Evolutionary conservation across 2,329 filamentous ascomycete genomes (phyloP).

Genomic region (Zasmidium cellare): DNA sequence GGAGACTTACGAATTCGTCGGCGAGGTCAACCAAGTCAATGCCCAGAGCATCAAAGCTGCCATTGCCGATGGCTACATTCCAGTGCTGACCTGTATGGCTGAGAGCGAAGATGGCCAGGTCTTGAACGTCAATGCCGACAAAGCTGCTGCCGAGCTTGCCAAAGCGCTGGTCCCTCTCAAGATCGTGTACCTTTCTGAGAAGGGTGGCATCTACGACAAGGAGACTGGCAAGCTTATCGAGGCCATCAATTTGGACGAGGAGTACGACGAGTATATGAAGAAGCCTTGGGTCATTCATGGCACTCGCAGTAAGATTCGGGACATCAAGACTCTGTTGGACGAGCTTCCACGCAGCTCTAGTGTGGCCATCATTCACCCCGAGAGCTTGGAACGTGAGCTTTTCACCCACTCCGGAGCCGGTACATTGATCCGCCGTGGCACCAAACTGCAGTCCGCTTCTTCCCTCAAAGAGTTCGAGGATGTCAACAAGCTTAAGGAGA

Average conservation of each 20-base stretch:
- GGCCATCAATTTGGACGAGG: slow-evolving; percentile 94
- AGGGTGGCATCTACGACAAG: slow-evolving; percentile 92
- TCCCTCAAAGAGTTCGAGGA: slow-evolving; percentile 75
- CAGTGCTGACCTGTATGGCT: slow-evolving; percentile 93
- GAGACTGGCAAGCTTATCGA: slow-evolving; percentile 95
- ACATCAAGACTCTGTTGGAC: slow-evolving; percentile 91
- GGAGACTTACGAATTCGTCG: slow-evolving; percentile 93
- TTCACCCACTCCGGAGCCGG: slow-evolving; percentile 96
- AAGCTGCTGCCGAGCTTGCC: slow-evolving; percentile 90
- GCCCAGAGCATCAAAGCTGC: slow-evolving; percentile 86
- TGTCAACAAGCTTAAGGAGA: slow-evolving; percentile 73
- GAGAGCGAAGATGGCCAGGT: slow-evolving; percentile 89
- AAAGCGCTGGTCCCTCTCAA: slow-evolving; percentile 88
- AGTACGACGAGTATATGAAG: slow-evolving; percentile 88
- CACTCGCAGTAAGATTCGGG: slow-evolving; percentile 93
- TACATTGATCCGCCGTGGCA: slow-evolving; percentile 86
- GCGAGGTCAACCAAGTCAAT: slow-evolving; percentile 92
- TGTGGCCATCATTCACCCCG: slow-evolving; percentile 96
- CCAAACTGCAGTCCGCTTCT: slow-evolving; percentile 76
- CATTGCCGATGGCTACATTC: slow-evolving; percentile 86
- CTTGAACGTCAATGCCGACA: slow-evolving; percentile 96
- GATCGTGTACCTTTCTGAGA: slow-evolving; percentile 98
- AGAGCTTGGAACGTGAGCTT: slow-evolving; percentile 91
- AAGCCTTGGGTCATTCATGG: slow-evolving; percentile 95
- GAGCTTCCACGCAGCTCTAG: slow-evolving; percentile 87